Conservation (phyloP, 352 stramenopile species). For the Globisporangium spiculum region DNA sequence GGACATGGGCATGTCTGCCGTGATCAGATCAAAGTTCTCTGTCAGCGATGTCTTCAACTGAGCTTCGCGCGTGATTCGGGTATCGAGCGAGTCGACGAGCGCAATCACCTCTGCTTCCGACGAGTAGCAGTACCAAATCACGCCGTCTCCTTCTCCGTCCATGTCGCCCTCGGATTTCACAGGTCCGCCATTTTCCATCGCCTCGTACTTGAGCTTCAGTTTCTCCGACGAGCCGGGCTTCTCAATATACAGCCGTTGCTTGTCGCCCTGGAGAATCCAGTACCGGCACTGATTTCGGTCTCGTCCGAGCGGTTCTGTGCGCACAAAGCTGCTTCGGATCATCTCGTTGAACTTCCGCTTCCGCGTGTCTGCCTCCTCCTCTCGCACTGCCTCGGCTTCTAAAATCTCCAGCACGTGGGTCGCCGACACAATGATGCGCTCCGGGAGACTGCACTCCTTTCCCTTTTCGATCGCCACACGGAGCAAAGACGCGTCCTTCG, state of each 20-base stretch:
- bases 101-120: constrained; percentile 59
- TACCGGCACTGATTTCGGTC: constrained; percentile 60
- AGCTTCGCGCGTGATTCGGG: constrained; percentile 41
- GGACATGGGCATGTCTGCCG: constrained; percentile 61
- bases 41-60: constrained; percentile 43
- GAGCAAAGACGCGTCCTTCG: constrained; percentile 55
- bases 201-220: constrained; percentile 48
- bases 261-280: constrained; percentile 75
- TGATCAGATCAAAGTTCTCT: constrained; percentile 63
- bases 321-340: constrained; percentile 70
- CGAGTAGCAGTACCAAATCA: constrained; percentile 65
- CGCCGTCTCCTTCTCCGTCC: constrained; percentile 15
- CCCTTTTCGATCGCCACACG: constrained; percentile 65
- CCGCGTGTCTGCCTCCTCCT: constrained; percentile 58
- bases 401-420: constrained; percentile 76
- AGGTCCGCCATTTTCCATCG: constrained; percentile 6
- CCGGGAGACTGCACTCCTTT: constrained; percentile 61
- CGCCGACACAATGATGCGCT: constrained; percentile 66
- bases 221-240: constrained; percentile 38
- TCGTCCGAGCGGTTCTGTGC: constrained; percentile 67
- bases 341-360: constrained; percentile 62
- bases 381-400: constrained; percentile 57
- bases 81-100: constrained; percentile 59
- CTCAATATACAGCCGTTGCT: constrained; percentile 69
- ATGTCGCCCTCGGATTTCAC: constrained; percentile 1